Evolutionary conservation across 169 alveolate genomes (phyloP).

Genomic region (Theileria sp.): DNA sequence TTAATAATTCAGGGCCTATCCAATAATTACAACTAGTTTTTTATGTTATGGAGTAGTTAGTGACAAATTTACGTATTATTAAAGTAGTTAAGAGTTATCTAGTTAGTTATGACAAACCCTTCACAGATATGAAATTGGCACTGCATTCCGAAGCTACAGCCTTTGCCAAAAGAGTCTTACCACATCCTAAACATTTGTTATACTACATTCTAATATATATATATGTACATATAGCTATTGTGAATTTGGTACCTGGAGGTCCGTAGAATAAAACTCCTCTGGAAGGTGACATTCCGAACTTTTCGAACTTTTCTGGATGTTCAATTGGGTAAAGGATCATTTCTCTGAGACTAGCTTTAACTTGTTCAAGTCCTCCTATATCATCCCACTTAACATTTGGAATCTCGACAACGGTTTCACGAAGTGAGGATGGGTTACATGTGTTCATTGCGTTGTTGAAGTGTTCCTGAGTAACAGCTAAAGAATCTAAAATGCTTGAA

Average conservation of each 20-base stretch:
- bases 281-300: slow-evolving; percentile 98
- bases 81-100: neutral
- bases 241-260: slow-evolving; percentile 99
- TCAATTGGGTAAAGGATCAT: slow-evolving; percentile 95
- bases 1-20: slow-evolving; percentile 92
- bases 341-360: slow-evolving; percentile 92
- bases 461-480: slow-evolving; percentile 99
- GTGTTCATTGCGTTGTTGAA: slow-evolving; percentile 94
- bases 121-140: slow-evolving; percentile 97
- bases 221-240: too few species aligned
- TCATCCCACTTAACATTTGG: slow-evolving; percentile 99
- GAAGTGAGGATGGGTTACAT: slow-evolving; percentile 94
- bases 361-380: slow-evolving; percentile 98
- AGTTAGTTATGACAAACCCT: slow-evolving; percentile 68
- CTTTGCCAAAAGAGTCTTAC: slow-evolving; percentile 97
- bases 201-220: too few species aligned
- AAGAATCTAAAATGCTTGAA: slow-evolving; percentile 95
- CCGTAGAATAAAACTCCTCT: slow-evolving; percentile 99
- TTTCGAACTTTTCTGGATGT: slow-evolving; percentile 97
- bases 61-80: neutral
- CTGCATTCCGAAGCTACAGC: slow-evolving; percentile 99
- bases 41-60: neutral
- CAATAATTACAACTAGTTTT: neutral
- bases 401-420: slow-evolving; percentile 98
- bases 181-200: too few species aligned